Evolutionary conservation across 176 grass and related monocot genomes (phyloP), one percentile per base, ranked within the genome.

Genomic region (Stipa capillata): DNA sequence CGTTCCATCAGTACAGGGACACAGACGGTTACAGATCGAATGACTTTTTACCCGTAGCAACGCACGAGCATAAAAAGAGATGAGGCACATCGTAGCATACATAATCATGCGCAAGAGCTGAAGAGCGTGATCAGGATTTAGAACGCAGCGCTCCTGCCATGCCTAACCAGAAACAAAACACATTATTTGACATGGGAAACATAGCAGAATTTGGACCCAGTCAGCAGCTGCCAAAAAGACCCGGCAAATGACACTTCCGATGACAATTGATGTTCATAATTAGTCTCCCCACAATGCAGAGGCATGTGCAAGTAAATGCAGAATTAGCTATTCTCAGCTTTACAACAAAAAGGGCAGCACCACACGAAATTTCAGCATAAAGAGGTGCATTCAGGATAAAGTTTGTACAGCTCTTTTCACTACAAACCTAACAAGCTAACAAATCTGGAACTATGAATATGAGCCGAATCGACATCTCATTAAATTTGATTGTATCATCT

Each of bases 391-490:
- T 77, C 27, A 72, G 48, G 52, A 80, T 61, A 34, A 76, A 48
- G 62, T 71, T 81, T 77, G 63, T 77, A 57, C 71, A 82, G 36
- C 70, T 82, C 69, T 29, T 55, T 65, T 72, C 47, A 8, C 71
- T 81, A 89, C n/a, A 79, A 53, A 70, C 53, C 56, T 86, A 86
- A 42, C 36, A 58, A 18, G 75, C 74, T 78, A 88, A 43, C 82
- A 81, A 85, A 79, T 77, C 82, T 89, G 29, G 21, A 71, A 79
- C 64, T 25, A 81, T 31, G 28, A 85, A 85, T 69, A 85, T 54
- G 53, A 54, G 62, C 69, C 14, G 0, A 69, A 80, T 76, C 44
- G 21, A n/a, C 17, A 17, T 45, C 69, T 58, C 77, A 70, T 76
- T 85, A 54, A 64, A 50, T 68, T 8, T 10, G 53, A 54, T 34